Evolutionary conservation across 108 stramenopile species (phyloP).

Genomic region (Pseudonitzschia delicatissima): DNA sequence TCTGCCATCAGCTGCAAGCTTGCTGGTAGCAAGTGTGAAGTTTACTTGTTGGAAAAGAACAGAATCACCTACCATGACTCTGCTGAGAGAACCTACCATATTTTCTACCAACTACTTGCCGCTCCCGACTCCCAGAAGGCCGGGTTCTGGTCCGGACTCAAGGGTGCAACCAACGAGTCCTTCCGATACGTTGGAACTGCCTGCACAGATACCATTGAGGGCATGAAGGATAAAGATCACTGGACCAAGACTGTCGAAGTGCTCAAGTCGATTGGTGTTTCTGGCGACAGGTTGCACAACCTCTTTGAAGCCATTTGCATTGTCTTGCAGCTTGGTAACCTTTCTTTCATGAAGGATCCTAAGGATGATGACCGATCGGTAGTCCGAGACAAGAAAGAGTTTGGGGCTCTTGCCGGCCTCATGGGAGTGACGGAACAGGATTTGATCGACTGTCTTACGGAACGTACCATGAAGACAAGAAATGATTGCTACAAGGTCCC

Average conservation of each 20-base stretch:
- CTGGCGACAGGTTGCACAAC: conserved; percentile 47
- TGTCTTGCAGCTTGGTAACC: conserved; percentile 88
- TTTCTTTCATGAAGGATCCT: conserved; percentile 71
- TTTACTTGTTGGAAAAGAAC: conserved; percentile 98
- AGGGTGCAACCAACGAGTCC: conserved; percentile 61
- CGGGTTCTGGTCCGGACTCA: conserved; percentile 63
- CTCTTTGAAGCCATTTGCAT: conserved; percentile 78
- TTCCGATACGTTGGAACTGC: conserved; percentile 65
- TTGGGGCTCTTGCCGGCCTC: conserved; percentile 60
- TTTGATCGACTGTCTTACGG: conserved; percentile 69
- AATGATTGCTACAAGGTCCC: conserved; percentile 81
- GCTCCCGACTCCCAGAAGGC: conserved; percentile 65
- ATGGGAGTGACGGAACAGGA: conserved; percentile 69
- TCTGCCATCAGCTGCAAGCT: conserved; percentile 53
- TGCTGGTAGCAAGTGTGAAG: conserved; percentile 73
- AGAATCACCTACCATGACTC: conserved; percentile 91
- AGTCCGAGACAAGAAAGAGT: conserved; percentile 58
- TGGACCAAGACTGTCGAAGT: conserved; percentile 69
- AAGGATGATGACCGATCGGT: conserved; percentile 61
- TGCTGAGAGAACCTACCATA: conserved; percentile 95
- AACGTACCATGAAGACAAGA: conserved; percentile 72
- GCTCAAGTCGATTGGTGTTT: conserved; percentile 61
- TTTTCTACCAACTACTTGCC: conserved; percentile 96
- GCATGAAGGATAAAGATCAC: conserved; percentile 67
- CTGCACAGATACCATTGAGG: conserved; percentile 65